Conservation (phyloP, 495 filamentous ascomycete species). For the Xylaria curta region DNA sequence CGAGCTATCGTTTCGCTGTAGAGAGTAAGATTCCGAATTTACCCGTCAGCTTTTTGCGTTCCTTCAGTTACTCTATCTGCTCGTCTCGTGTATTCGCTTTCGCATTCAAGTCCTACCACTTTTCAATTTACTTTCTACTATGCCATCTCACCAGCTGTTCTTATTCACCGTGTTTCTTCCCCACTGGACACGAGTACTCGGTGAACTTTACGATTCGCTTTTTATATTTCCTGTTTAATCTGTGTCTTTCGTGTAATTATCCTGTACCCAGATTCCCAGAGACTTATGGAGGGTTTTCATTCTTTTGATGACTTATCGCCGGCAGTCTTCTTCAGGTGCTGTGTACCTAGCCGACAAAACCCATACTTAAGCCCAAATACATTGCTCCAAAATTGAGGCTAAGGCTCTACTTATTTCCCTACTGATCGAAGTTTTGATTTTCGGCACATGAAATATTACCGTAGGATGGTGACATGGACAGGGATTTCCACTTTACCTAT, state of each 20-base stretch:
- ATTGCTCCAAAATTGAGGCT: neutral
- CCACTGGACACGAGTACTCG: neutral
- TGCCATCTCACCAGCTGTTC: neutral
- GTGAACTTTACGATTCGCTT: neutral
- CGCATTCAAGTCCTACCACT: neutral
- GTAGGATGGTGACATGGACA: no score
- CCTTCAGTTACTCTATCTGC: neutral
- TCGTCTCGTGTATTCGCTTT: conserved; percentile 6
- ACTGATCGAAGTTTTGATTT: neutral
- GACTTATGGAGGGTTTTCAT: neutral
- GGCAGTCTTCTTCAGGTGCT: neutral
- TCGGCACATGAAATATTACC: no score
- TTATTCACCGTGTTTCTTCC: neutral
- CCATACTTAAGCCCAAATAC: neutral
- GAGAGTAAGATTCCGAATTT: neutral
- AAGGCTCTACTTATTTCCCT: neutral
- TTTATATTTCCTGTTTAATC: neutral
- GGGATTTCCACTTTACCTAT: no score
- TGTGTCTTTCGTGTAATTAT: neutral
- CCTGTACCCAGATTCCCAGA: neutral
- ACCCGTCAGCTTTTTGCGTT: neutral
- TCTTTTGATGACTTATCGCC: neutral
- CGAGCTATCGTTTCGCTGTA: neutral
- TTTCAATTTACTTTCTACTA: neutral
- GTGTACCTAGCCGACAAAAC: neutral